Evolutionary conservation across 306 rosid genomes (phyloP), one percentile per base, ranked within the genome.

Genomic region (Neltuma alba): DNA sequence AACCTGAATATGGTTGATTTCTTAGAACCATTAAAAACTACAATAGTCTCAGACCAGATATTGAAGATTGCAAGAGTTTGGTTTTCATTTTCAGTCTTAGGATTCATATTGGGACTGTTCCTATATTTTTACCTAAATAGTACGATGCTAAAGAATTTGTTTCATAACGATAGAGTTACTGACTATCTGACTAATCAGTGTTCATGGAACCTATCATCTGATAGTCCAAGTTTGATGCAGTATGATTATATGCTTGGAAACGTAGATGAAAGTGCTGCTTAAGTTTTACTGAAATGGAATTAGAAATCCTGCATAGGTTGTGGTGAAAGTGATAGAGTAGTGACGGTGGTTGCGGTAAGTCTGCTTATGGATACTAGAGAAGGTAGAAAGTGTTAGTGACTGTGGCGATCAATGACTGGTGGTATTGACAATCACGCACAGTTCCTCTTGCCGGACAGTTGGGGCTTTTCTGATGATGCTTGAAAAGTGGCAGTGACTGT

Each of bases 291-390:
- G 67, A 45, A 63, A 12, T 55, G 14, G 62, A 23, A 55, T 9
- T 55, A 55, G 28, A 23, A 44, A 76, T 45, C 33, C 33, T 47
- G 18, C 76, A 40, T 48, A 76, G 69, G 70, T 72, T 23, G 76
- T 44, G 55, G 34, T 80, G 72, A 7, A 44, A 23, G 42, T 52
- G 70, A 27, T 36, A 28, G 42, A 42, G 80, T 67, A 81, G 57
- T 48, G 33, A 25, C 58, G 76, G 84, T 36, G 27, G 75, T 79
- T 5, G 28, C 45, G 76, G 27, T 47, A 72, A 67, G 50, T 75
- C 70, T 2, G 63, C 84, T 25, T 76, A 47, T 48, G 57, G 67
- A 60, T 36, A 14, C 57, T 28, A 69, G 52, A 74, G 65, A 73
- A 61, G 28, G 48, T 66, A 41, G 73, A 47, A 45, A 72, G 74